Percentiles rank a stretch among this genome's conserved stretches.
These are phyloP conservation scores for Phialophora expanda DNA, from an alignment of 2,329 filamentous ascomycete species.

Conservation along the genomic window DNA sequence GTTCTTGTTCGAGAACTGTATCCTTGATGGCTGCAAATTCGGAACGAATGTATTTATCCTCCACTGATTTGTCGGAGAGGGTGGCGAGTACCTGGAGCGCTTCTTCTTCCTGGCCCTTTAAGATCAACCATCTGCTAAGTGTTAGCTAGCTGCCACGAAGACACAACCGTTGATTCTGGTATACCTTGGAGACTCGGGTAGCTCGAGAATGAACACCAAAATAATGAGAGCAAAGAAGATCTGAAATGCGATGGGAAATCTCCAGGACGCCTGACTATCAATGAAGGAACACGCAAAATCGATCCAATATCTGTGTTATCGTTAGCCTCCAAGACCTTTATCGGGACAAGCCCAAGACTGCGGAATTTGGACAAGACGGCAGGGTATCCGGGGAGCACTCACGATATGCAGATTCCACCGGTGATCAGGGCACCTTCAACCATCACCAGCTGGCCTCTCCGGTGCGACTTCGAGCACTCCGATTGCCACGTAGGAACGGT, in stretches of 20 bases:
- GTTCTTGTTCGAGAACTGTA: slow-evolving; percentile 58
- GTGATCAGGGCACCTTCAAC: slow-evolving; percentile 48
- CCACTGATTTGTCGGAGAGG: slow-evolving; percentile 54
- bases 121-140: slow-evolving; percentile 40
- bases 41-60: slow-evolving; percentile 52
- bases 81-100: slow-evolving; percentile 60
- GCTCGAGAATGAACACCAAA: slow-evolving; percentile 48
- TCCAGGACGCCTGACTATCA: slow-evolving; percentile 17
- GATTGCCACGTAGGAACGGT: slow-evolving; percentile 49
- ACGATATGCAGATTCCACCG: slow-evolving; percentile 26
- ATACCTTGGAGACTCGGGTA: slow-evolving; percentile 53
- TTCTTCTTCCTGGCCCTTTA: slow-evolving; percentile 41
- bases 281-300: slow-evolving; percentile 16
- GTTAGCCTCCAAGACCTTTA: background rate
- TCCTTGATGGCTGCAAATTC: slow-evolving; percentile 61
- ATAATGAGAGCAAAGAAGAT: slow-evolving; percentile 51
- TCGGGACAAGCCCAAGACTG: background rate
- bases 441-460: slow-evolving; percentile 56
- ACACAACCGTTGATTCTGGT: slow-evolving; percentile 41
- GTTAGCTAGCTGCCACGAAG: slow-evolving; percentile 44
- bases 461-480: slow-evolving; percentile 33
- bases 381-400: background rate
- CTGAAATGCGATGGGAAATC: slow-evolving; percentile 33
- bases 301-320: slow-evolving; percentile 16
- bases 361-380: background rate